Evolutionary conservation across 306 rosid species (phyloP).

Genomic region (Elaeagnus macrophylla): DNA sequence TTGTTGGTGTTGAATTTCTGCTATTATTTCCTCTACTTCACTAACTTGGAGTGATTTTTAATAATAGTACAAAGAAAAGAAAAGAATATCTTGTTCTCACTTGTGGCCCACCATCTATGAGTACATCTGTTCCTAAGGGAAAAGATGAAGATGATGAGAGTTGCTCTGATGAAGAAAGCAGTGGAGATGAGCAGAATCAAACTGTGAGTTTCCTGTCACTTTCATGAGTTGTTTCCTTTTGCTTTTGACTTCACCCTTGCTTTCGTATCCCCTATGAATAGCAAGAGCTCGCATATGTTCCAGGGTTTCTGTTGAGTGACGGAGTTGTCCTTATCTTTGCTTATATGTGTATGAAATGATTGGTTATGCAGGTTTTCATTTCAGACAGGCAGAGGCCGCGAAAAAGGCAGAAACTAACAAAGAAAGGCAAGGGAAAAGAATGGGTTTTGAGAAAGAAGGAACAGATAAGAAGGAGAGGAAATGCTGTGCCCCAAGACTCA

Average conservation of each 20-base stretch:
- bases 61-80: slow-evolving; percentile 59
- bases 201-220: slow-evolving; percentile 36
- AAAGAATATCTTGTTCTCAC: slow-evolving; percentile 87
- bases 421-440: slow-evolving; percentile 61
- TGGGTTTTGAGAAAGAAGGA: slow-evolving; percentile 89
- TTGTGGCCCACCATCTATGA: slow-evolving; percentile 55
- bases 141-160: slow-evolving; percentile 49
- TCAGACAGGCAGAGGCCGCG: slow-evolving; percentile 74
- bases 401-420: slow-evolving; percentile 51
- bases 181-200: slow-evolving; percentile 56
- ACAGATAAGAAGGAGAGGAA: slow-evolving; percentile 81
- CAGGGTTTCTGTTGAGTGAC: not conserved
- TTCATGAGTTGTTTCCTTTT: too few species aligned
- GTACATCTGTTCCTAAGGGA: slow-evolving; percentile 31
- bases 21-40: slow-evolving; percentile 13
- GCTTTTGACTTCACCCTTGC: not conserved
- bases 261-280: too few species aligned
- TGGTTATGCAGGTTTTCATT: slow-evolving; percentile 38
- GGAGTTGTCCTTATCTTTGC: not conserved
- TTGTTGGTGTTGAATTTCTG: not conserved
- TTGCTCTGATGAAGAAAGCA: slow-evolving; percentile 46
- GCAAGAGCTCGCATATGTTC: too few species aligned
- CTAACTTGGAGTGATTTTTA: slow-evolving; percentile 17
- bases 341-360: too few species aligned
- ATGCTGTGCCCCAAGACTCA: slow-evolving; percentile 57